phyloP scores from a whole-genome alignment of 2,329 filamentous ascomycete genomes.

The Trichoderma simmonsii region DNA sequence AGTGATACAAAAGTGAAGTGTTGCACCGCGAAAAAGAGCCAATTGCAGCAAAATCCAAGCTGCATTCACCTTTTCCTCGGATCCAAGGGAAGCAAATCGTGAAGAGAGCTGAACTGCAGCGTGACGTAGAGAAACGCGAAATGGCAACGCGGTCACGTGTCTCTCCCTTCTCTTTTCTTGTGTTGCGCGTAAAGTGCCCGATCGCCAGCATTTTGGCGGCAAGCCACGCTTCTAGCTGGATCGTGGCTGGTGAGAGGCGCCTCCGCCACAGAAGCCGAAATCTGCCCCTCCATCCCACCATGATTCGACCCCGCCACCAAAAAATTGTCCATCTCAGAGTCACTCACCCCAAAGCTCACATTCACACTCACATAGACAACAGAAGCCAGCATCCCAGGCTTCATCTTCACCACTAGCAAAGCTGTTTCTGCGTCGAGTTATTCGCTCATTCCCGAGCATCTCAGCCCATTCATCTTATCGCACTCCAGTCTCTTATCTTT shows the following conservation, averaged over 20 bases:
- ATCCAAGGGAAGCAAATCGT: background rate
- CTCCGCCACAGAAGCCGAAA: conserved; percentile 1
- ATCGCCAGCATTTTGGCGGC: background rate
- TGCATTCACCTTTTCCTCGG: background rate
- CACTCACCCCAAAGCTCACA: background rate
- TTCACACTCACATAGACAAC: background rate
- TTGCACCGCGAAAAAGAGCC: background rate
- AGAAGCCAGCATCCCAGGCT: conserved; percentile 12
- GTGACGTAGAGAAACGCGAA: conserved; percentile 35
- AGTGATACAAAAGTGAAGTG: conserved; percentile 1
- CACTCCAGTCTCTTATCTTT: conserved; percentile 30
- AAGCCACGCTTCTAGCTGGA: background rate
- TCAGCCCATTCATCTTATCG: conserved; percentile 32
- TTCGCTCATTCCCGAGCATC: conserved; percentile 35
- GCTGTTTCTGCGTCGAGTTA: conserved; percentile 44
- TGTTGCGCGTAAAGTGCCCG: conserved; percentile 22
- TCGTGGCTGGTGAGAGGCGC: background rate
- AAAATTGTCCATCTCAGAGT: conserved; percentile 5
- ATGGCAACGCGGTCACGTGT: conserved; percentile 34
- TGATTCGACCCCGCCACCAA: conserved; percentile 17
- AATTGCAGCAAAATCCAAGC: background rate
- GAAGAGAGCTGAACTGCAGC: conserved; percentile 11
- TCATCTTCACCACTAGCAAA: conserved; percentile 28
- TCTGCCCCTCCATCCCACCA: conserved; percentile 19
- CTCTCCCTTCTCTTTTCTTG: background rate